Base-by-base conservation (phyloP, 2,329 filamentous ascomycete genomes). In the Botrytis paeoniae region DNA sequence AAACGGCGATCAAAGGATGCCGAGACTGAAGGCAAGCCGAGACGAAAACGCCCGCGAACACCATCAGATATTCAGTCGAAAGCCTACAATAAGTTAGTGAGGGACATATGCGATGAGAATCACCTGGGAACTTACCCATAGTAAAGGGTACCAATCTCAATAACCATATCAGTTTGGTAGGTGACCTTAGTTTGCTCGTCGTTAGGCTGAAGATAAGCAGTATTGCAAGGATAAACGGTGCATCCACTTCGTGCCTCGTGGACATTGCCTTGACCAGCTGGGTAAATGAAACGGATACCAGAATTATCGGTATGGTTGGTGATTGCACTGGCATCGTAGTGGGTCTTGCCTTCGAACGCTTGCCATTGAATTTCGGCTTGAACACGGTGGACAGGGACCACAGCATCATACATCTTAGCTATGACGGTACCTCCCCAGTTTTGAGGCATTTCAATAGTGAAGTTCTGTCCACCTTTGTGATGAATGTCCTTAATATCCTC, bases 241-340 rank as follows among this genome's bases (percentile, higher is more conserved):
- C 68, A 70, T 9, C 64, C 64, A 57, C 25, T 66, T 51, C 20
- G 25, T 32, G 51, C 4, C 7, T 14, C 18, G 32, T 4, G n/a
- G 22, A 12, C 16, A 29, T 57, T 1, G n/a, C 14, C 51, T 29
- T 29, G 18, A 35, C 48, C 54, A 7, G 10, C 10, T 18, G 70
- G 61, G 7, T 37, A 48, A 29, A 69, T 3, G 10, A 32, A 68
- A n/a, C 22, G 62, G 29, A 72, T 32, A 9, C 70, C 70, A 22
- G 62, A n/a, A 20, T 62, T 54, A 29, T 73, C 71, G 18, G 39
- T 69, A 20, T 25, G n/a, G 29, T 73, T 73, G 12, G 25, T 29
- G 41, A 73, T 37, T 4, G 63, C 71, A 4, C 41, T 54, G 64
- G 69, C 29, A 63, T 73, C 71, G 37, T 63, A 73, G 9, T 18